Base-by-base conservation (phyloP, 352 stramenopile species). In the Phytophthora sp. region DNA sequence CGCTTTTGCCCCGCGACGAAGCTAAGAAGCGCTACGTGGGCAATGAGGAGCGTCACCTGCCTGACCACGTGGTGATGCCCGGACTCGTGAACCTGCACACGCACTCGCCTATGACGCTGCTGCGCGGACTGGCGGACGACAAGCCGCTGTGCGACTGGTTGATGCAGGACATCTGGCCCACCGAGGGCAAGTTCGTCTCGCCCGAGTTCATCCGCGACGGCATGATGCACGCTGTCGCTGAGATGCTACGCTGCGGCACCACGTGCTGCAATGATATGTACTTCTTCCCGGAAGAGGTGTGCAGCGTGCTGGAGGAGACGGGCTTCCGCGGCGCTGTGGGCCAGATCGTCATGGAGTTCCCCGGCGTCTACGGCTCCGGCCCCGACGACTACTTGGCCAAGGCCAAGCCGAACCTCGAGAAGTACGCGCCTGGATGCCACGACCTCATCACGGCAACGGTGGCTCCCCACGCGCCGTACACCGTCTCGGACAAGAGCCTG, bases 251-350 rank as follows among this genome's bases (percentile, higher is more conserved):
- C 17, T 68, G 79, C 35, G 90, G 90, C 27, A 96, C 87, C 23
- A 97, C 90, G 13, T 97, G 89, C 68, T 94, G 84, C 69, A 96
- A 96, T 52, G 89, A 97, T 72, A 97, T 97, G 90, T 97, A 95
- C 79, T 96, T 95, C 65, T 96, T 94, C 62, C 72, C 84, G 0
- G 62, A 87, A 2, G 72, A 82, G 8, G 68, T 74, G 7, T 84
- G 76, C 30, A 50, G 76, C 12, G 87, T 85, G 10, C 53, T 94
- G 18, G 74, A 92, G 48, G 20, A 60, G 8, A 77, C 88, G 9
- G 89, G 89, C 24, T 82, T 97, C 21, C 85, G 90, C 13, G 85
- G 66, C 1, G 71, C 82, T 17, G 74, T 94, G 28, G 85, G 85
- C 5, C 77, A 88, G 61, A 74, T 87, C 42, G 61, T 94, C 31